Percentiles rank a stretch among this genome's conserved stretches.
Conservation (phyloP, 2,329 filamentous ascomycete species). For the Mycosphaerella sp. region DNA sequence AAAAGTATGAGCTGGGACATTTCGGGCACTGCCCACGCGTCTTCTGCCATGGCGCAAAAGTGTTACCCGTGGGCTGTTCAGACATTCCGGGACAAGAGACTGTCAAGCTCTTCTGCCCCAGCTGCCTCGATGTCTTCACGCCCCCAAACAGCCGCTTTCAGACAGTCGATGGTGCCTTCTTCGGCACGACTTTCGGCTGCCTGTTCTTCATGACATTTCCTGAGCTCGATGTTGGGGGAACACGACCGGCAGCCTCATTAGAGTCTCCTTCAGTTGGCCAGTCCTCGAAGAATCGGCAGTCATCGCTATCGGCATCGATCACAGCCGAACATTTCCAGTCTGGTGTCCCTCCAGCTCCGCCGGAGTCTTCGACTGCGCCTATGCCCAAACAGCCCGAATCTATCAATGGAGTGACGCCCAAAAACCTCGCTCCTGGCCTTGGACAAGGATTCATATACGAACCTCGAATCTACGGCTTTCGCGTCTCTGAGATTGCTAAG, state of each 20-base stretch:
- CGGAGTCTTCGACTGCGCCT: slow-evolving; percentile 8
- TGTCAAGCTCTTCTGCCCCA: slow-evolving; percentile 96
- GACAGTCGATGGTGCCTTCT: slow-evolving; percentile 95
- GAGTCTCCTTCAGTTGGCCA: slow-evolving; percentile 15
- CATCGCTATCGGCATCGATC: slow-evolving; percentile 29
- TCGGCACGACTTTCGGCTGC: slow-evolving; percentile 92
- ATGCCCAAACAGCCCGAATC: slow-evolving; percentile 45
- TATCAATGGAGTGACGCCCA: slow-evolving; percentile 80
- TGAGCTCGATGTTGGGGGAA: slow-evolving; percentile 70
- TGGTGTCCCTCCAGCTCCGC: slow-evolving; percentile 11
- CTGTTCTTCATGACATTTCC: slow-evolving; percentile 99
- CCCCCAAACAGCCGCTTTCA: slow-evolving; percentile 97
- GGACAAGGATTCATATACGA: slow-evolving; percentile 82
- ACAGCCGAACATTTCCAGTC: slow-evolving; percentile 32
- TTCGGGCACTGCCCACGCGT: slow-evolving; percentile 95
- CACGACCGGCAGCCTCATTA: slow-evolving; percentile 14
- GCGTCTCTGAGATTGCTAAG: slow-evolving; percentile 81
- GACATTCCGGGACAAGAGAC: slow-evolving; percentile 96
- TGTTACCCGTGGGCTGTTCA: slow-evolving; percentile 85
- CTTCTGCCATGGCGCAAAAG: slow-evolving; percentile 82
- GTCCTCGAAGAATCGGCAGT: slow-evolving; percentile 22
- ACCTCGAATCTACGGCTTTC: slow-evolving; percentile 93
- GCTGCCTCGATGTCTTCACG: slow-evolving; percentile 93
- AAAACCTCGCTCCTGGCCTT: slow-evolving; percentile 83
- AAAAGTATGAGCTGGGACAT: slow-evolving; percentile 96